Percentiles rank a stretch among this genome's conserved stretches.
Evolutionary conservation across 441 rosid genomes (phyloP).

Genomic region (Macaranga tanarius): DNA sequence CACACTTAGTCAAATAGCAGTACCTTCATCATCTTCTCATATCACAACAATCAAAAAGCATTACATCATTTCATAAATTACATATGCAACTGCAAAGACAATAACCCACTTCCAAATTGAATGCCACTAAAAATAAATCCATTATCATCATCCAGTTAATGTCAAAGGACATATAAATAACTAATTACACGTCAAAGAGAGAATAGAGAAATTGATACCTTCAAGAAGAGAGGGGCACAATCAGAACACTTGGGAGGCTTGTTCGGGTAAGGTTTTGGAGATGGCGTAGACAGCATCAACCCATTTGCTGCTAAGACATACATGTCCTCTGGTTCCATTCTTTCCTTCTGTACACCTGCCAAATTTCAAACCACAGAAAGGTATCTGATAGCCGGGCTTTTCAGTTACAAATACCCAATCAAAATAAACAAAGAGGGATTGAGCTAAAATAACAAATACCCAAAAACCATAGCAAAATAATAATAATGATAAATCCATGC

Average conservation of each 20-base stretch:
- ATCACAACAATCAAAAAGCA: too few species aligned
- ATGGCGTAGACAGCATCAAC: conserved; percentile 58
- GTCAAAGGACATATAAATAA: conserved; percentile 8
- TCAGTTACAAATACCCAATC: background rate
- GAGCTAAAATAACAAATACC: background rate
- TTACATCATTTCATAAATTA: too few species aligned
- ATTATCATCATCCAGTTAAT: background rate
- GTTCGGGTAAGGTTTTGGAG: conserved; percentile 83
- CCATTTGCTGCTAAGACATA: conserved; percentile 75
- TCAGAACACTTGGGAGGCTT: conserved; percentile 96
- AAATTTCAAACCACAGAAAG: conserved; percentile 25
- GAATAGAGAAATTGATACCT: conserved; percentile 43
- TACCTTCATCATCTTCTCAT: too few species aligned
- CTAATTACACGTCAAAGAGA: background rate
- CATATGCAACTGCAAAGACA: too few species aligned
- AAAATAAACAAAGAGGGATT: background rate
- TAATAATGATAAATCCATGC: background rate
- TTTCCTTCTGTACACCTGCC: conserved; percentile 98
- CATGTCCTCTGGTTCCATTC: conserved; percentile 96
- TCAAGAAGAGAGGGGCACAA: conserved; percentile 89
- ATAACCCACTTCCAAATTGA: too few species aligned
- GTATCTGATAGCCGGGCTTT: background rate
- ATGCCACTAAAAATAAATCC: background rate
- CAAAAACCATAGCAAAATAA: background rate
- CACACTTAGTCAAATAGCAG: too few species aligned